Base-by-base conservation (phyloP, 192 early-diverging fungal genomes). In the Coemansia sp. region DNA sequence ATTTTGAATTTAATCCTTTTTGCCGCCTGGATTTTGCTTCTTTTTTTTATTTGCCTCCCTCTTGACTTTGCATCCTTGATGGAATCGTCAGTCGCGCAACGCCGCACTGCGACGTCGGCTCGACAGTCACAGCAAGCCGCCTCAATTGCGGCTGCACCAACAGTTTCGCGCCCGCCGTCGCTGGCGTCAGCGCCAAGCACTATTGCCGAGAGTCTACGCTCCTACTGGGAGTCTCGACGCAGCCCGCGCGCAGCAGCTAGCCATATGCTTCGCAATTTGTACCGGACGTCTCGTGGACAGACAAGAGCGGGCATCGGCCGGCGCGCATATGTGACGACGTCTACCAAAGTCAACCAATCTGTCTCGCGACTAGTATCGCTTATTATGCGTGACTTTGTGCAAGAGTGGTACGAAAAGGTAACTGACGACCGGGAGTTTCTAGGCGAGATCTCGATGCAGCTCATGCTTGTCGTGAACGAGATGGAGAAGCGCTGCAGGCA, bases 401-500 rank as follows among this genome's bases (percentile, higher is more conserved):
- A 76, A 25, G 79, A 76, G 35, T 82, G 79, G 79, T 82, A 70
- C 32, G 54, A 70, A 29, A 73, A 76, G 42, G 42, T 82, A 8
- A 82, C 79, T 0, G 78, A 80, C n/a, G 78, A 80, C 62, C 68
- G 58, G 22, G 78, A 80, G 59, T 80, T 80, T 63, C 14, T 67
- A 3, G 46, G 56, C 27, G 72, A 80, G 25, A 65, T 80, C 4
- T 37, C 62, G 24, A 36, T n/a, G 39, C 78, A 80, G 69, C 54
- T 80, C 10, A 25, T 67, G 32, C 68, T 71, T 4, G 67, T 80
- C 4, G 51, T 54, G 5, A 74, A 71, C 22, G 78, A 80, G 62
- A 62, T 80, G 10, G 78, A 80, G 59, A 53, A 39, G 53, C 68
- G 78, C 17, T 74, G 72, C 11, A 57, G 62, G 1, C 40, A 62